A percentile compares a stretch with the other conserved stretches of the same genome.
These are phyloP conservation scores for Moelleriella libera DNA, from an alignment of 2,329 filamentous ascomycete species.

Conservation along the genomic window DNA sequence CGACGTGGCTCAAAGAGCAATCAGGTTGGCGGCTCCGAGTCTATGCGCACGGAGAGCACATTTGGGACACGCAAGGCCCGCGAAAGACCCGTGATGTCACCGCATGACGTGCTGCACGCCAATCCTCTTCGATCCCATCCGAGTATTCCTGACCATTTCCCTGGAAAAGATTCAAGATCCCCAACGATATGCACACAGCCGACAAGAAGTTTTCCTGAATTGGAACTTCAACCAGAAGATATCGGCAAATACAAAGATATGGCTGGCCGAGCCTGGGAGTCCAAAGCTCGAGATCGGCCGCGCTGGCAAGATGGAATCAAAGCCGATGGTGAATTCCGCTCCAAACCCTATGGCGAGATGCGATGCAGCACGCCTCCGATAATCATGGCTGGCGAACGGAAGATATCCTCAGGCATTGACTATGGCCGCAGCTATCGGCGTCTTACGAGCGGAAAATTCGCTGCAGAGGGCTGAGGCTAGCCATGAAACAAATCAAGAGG, in stretches of 20 bases:
- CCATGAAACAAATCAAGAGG: not conserved
- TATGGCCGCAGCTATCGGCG: slow-evolving; percentile 30
- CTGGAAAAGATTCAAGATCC: not conserved
- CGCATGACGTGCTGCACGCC: slow-evolving; percentile 19
- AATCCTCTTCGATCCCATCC: slow-evolving; percentile 42
- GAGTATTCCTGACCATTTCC: not conserved
- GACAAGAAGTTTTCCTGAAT: no score
- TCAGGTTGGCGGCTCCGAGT: no score
- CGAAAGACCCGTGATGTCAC: not conserved
- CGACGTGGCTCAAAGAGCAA: no score
- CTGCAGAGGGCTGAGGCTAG: slow-evolving; percentile 45
- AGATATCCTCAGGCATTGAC: slow-evolving; percentile 47
- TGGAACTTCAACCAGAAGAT: no score
- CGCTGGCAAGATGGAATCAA: slow-evolving; percentile 3
- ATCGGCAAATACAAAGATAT: no score
- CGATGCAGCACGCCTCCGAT: slow-evolving; percentile 38
- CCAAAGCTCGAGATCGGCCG: no score
- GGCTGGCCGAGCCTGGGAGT: no score
- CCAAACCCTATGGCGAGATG: slow-evolving; percentile 46
- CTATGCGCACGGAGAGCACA: not conserved
- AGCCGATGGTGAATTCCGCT: slow-evolving; percentile 30
- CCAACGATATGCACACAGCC: not conserved
- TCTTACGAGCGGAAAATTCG: slow-evolving; percentile 60
- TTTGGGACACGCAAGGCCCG: not conserved
- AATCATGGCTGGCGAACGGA: slow-evolving; percentile 33